phyloP scores from a whole-genome alignment of 805 yeast genomes.

The Saturnispora sanitii region DNA sequence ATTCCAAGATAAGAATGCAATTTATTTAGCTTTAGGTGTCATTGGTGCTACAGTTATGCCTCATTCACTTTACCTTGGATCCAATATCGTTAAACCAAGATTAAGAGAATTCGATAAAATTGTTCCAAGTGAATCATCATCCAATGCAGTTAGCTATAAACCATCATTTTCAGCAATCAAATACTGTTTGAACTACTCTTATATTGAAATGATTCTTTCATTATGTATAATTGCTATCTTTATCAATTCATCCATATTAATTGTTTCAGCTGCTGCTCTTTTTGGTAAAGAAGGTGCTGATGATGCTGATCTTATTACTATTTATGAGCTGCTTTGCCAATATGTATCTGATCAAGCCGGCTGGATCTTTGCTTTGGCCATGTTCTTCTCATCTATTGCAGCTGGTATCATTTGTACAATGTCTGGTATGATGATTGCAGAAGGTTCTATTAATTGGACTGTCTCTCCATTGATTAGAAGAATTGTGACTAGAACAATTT shows the following conservation, averaged over 20 bases:
- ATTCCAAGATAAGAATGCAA: conserved; percentile 50
- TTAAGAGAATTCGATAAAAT: conserved; percentile 65
- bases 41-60: conserved; percentile 96
- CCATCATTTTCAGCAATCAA: conserved; percentile 69
- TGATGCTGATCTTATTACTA: conserved; percentile 77
- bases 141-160: conserved; percentile 31
- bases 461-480: conserved; percentile 74
- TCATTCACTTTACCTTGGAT: conserved; percentile 75
- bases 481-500: conserved; percentile 62
- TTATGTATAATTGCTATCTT: conserved; percentile 74
- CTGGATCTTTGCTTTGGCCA: conserved; percentile 72
- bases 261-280: conserved; percentile 73
- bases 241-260: conserved; percentile 74
- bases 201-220: conserved; percentile 59
- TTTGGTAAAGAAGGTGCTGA: conserved; percentile 58
- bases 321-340: conserved; percentile 51
- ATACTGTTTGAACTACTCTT: conserved; percentile 62
- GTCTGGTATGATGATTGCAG: conserved; percentile 88
- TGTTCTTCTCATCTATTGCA: conserved; percentile 76
- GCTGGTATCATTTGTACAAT: conserved; percentile 92
- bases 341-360: conserved; percentile 72
- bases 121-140: too few species aligned
- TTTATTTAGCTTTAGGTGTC: conserved; percentile 71
- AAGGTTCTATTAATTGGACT: conserved; percentile 81
- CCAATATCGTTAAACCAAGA: conserved; percentile 81